phyloP scores from a whole-genome alignment of 345 rosid genomes.

The Bretschneidera sinensis region DNA sequence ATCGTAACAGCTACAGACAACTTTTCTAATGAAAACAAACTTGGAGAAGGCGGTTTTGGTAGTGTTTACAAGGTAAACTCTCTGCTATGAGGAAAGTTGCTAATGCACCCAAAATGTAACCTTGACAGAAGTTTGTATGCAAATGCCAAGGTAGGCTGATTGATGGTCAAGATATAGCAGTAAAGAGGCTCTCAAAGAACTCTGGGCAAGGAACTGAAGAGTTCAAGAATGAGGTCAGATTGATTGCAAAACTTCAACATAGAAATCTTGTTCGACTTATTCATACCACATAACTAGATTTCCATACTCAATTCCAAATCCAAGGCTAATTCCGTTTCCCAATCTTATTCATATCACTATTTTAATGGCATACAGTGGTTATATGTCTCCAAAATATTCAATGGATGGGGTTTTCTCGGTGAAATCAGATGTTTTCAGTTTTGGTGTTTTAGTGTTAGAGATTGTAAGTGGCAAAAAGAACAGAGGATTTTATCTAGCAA shows the following conservation, averaged over 20 bases:
- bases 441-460: conserved; percentile 72
- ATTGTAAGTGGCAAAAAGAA: conserved; percentile 61
- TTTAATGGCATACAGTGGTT: conserved; percentile 41
- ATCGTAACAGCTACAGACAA: conserved; percentile 40
- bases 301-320: neutral
- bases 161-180: conserved; percentile 68
- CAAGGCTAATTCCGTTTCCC: neutral
- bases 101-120: neutral
- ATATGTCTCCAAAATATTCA: conserved; percentile 84
- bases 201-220: conserved; percentile 76
- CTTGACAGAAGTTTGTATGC: neutral
- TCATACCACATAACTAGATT: conserved; percentile 21
- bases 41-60: conserved; percentile 81
- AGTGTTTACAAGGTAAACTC: conserved; percentile 67
- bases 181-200: conserved; percentile 65
- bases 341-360: neutral
- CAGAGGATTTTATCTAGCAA: conserved; percentile 53
- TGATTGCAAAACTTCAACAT: conserved; percentile 83
- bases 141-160: conserved; percentile 45
- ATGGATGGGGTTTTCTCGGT: conserved; percentile 69
- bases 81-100: neutral
- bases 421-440: conserved; percentile 71
- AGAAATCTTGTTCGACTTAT: conserved; percentile 72
- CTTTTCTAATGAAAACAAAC: conserved; percentile 42
- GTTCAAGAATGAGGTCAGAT: conserved; percentile 75